Percentiles rank a stretch among this genome's conserved stretches.
Evolutionary conservation across 1,139 yeast species (phyloP).

Genomic region (Saccharomyces hybrid): DNA sequence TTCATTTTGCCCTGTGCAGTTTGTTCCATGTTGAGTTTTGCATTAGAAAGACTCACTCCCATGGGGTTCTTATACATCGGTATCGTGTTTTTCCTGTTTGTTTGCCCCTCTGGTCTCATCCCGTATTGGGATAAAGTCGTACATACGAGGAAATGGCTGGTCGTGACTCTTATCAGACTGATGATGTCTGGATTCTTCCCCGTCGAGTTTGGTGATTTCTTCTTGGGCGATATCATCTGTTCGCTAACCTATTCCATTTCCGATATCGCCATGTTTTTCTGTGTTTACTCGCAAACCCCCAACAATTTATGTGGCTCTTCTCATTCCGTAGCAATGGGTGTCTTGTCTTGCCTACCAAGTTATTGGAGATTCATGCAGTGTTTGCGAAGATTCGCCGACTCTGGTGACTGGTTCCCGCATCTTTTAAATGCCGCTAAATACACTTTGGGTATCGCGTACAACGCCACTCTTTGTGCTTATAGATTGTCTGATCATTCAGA

Average conservation of each 20-base stretch:
- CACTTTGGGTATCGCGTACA: constrained; percentile 55
- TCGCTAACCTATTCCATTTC: constrained; percentile 84
- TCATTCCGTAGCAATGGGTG: constrained; percentile 70
- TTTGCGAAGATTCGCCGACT: constrained; percentile 80
- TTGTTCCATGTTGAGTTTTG: constrained; percentile 69
- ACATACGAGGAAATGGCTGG: constrained; percentile 52
- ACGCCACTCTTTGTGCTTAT: constrained; percentile 70
- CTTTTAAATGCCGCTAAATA: constrained; percentile 85
- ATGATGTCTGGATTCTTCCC: constrained; percentile 81
- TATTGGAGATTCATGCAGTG: constrained; percentile 90
- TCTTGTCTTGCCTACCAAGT: constrained; percentile 75
- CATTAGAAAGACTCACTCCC: constrained; percentile 72
- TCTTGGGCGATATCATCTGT: constrained; percentile 83
- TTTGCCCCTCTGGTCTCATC: constrained; percentile 41
- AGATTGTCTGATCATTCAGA: constrained; percentile 40
- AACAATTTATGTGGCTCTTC: constrained; percentile 62
- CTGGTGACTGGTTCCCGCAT: constrained; percentile 96
- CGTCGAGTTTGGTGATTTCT: constrained; percentile 91
- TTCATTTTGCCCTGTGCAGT: constrained; percentile 51
- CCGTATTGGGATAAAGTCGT: constrained; percentile 30
- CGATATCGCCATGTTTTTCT: constrained; percentile 76
- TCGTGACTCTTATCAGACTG: constrained; percentile 64
- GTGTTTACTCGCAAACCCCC: constrained; percentile 57
- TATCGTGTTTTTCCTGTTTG: constrained; percentile 41
- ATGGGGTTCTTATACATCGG: constrained; percentile 61